These are phyloP conservation scores for Talaromyces pinophilus DNA, from an alignment of 2,329 filamentous ascomycete genomes.

Conservation along the genomic window DNA sequence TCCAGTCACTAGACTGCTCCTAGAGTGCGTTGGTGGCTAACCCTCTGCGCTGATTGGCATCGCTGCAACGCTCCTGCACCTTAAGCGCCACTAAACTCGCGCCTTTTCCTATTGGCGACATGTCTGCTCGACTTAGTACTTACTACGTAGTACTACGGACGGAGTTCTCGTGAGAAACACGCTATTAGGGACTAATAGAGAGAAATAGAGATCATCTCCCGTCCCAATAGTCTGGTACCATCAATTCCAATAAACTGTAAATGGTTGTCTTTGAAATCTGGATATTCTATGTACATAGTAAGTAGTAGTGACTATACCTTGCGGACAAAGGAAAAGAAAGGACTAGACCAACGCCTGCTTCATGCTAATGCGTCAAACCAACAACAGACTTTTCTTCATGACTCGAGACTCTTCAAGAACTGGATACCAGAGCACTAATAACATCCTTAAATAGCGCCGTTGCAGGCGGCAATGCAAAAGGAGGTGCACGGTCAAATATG, in stretches of 20 bases:
- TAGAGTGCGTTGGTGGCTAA: not conserved
- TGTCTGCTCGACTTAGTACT: not conserved
- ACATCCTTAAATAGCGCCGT: slow-evolving; percentile 43
- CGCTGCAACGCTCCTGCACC: slow-evolving; percentile 5
- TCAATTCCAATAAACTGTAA: not conserved
- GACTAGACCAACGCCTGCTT: not conserved
- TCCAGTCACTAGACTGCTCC: not conserved
- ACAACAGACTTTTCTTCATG: slow-evolving; percentile 10
- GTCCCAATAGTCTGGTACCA: not conserved
- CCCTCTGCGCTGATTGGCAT: slow-evolving; percentile 7
- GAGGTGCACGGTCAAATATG: slow-evolving; percentile 42
- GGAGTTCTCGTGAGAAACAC: not conserved
- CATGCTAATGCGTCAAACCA: slow-evolving; percentile 1
- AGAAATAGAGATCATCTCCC: not conserved
- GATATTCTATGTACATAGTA: not conserved
- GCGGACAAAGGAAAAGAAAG: slow-evolving; percentile 4
- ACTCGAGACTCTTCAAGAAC: slow-evolving; percentile 14
- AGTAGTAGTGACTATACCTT: not conserved
- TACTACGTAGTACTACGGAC: too few species aligned
- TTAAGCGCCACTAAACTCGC: slow-evolving; percentile 23
- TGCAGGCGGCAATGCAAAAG: slow-evolving; percentile 43
- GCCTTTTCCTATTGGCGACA: slow-evolving; percentile 16
- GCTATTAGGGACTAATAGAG: not conserved
- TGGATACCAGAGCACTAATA: slow-evolving; percentile 34
- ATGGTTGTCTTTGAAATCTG: not conserved